phyloP scores from a whole-genome alignment of 202 grass and related monocot species.

The Digitaria exilis region DNA sequence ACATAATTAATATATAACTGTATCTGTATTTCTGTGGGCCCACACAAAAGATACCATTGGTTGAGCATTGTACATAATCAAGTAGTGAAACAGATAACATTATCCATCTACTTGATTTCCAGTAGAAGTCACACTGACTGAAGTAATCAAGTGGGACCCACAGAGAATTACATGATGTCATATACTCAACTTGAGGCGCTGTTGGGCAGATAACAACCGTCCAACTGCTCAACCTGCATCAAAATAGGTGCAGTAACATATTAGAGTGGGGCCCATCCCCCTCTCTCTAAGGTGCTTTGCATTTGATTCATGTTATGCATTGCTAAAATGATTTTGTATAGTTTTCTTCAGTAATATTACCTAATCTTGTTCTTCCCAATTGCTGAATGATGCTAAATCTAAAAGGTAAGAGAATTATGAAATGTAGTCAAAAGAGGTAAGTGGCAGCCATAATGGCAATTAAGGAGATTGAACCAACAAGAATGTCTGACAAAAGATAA shows the following conservation, averaged over 20 bases:
- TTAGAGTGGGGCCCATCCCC: constrained; percentile 45
- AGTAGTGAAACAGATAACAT: constrained; percentile 48
- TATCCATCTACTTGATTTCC: constrained; percentile 66
- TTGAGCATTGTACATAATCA: constrained; percentile 49
- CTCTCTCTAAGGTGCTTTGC: constrained; percentile 45
- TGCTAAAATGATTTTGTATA: constrained; percentile 17
- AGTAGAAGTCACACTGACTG: constrained; percentile 57
- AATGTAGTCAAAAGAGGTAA: background rate
- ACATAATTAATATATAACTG: constrained; percentile 22
- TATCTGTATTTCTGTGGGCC: constrained; percentile 56
- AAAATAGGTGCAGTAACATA: constrained; percentile 53
- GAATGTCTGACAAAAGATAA: background rate
- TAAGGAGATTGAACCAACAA: constrained; percentile 23
- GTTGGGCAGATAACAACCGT: constrained; percentile 73
- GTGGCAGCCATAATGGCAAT: background rate
- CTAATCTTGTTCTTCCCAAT: constrained; percentile 33
- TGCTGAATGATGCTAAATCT: constrained; percentile 25
- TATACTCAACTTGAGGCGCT: constrained; percentile 51
- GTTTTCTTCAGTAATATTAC: constrained; percentile 12
- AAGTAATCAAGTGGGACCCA: constrained; percentile 64
- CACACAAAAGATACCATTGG: constrained; percentile 45
- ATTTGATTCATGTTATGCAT: constrained; percentile 36
- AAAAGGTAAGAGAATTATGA: constrained; percentile 8
- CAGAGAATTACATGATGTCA: constrained; percentile 42
- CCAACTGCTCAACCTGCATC: constrained; percentile 85